Base-by-base conservation (phyloP, 2,329 filamentous ascomycete species). In the Ascosphaera apis region DNA sequence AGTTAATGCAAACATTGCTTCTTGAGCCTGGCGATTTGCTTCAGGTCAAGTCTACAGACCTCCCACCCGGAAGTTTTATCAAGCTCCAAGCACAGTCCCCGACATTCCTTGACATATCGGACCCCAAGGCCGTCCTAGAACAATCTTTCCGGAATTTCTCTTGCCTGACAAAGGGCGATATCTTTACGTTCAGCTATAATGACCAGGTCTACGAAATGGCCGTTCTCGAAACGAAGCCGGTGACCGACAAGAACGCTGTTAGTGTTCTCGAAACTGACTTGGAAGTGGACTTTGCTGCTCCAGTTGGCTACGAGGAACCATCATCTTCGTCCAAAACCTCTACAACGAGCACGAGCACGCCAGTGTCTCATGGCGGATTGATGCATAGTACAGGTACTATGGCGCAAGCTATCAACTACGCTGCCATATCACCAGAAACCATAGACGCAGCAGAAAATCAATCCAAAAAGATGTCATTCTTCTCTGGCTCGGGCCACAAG, bases 351-450 rank as follows among this genome's bases (percentile, higher is more conserved):
- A 84, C 82, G 13, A 86, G 75, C 56, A 92, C 84, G 12, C 83
- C 84, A 1, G 63, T 74, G 35, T 88, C 77, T 47, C 61, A 69
- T 1, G 78, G 82, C 18, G 81, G 84, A 3, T 58, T 77, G 12
- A 55, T 93, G 16, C 83, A 91, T 54, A 72, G 65, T 41, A 80
- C 91, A 47, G 88, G 88, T 8, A 84, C 76, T 41, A 98, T 98
- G 88, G 84, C 88, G 0, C 82, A 92, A 48, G 72, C 82, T n/a
- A 95, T 98, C 62, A 93, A 93, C 62, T 98, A 95, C 56, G 69
- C 72, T 36, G 70, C 83, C 21, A 91, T 98, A 44, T 81, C 83
- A 0, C 84, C 88, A 1, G 73, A 73, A 3, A 68, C 80, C 4
- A 69, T 65, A 2, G 66, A 72, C 11, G 73, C 71, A 11, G 69